Evolutionary conservation across 257 asterid genomes (phyloP).

Genomic region (Phtheirospermum japonicum): DNA sequence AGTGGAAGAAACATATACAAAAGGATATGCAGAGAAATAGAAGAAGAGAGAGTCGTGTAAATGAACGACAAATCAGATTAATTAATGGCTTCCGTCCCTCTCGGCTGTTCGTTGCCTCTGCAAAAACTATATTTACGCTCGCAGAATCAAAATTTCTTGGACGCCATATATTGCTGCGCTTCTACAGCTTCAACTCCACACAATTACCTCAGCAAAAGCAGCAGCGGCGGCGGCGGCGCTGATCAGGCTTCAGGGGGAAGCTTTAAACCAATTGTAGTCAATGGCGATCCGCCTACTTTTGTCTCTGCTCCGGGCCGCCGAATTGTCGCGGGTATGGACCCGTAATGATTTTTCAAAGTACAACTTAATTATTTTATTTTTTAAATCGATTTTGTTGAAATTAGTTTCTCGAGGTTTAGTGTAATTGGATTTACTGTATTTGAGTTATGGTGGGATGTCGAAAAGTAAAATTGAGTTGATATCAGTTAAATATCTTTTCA

Average conservation of each 20-base stretch:
- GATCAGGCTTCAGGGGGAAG: slow-evolving; percentile 1
- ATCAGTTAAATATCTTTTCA: too few relatives aligned
- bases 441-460: background rate
- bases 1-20: too few relatives aligned
- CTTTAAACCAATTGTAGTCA: slow-evolving; percentile 63
- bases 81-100: slow-evolving; percentile 40
- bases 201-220: slow-evolving; percentile 12
- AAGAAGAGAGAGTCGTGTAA: background rate
- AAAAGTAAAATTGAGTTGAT: too few relatives aligned
- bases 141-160: slow-evolving; percentile 24
- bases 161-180: slow-evolving; percentile 32
- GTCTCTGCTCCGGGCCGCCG: slow-evolving; percentile 95
- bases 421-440: background rate
- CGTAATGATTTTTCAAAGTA: too few relatives aligned
- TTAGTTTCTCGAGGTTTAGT: background rate
- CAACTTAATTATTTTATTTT: background rate
- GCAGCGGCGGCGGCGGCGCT: background rate
- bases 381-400: background rate
- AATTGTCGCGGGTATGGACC: slow-evolving; percentile 72
- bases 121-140: slow-evolving; percentile 33
- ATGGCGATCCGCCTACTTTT: slow-evolving; percentile 88
- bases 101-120: slow-evolving; percentile 48
- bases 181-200: slow-evolving; percentile 40
- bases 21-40: background rate
- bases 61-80: slow-evolving; percentile 17